These are phyloP conservation scores for Rostrohypoxylon terebratum DNA, from an alignment of 495 filamentous ascomycete species.

Conservation along the genomic window DNA sequence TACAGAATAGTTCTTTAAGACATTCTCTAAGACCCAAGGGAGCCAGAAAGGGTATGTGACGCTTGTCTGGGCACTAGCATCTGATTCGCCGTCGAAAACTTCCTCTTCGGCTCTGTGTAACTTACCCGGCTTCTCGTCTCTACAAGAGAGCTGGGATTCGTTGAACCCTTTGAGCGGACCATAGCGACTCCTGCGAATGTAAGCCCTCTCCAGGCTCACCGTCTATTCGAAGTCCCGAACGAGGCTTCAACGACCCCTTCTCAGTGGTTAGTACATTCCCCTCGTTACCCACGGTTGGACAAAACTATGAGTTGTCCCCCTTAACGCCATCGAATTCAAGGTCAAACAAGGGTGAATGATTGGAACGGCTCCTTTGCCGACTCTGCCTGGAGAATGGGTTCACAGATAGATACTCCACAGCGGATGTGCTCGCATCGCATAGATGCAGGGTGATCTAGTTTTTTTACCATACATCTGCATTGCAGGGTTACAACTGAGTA, in stretches of 20 bases:
- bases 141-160: conserved; percentile 30
- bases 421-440: conserved; percentile 49
- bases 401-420: conserved; percentile 45
- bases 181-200: conserved; percentile 27
- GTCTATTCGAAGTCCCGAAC: conserved; percentile 32
- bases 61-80: conserved; percentile 3
- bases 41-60: conserved; percentile 11
- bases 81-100: conserved; percentile 23
- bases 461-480: conserved; percentile 40
- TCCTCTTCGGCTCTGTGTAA: conserved; percentile 17
- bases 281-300: conserved; percentile 42
- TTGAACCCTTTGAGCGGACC: conserved; percentile 11
- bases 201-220: conserved; percentile 30
- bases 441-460: conserved; percentile 47
- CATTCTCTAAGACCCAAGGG: conserved; percentile 1
- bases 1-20: conserved; percentile 39
- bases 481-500: conserved; percentile 40
- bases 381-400: conserved; percentile 45
- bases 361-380: conserved; percentile 48
- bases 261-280: conserved; percentile 28
- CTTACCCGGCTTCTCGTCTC: conserved; percentile 23
- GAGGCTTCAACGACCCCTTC: conserved; percentile 37
- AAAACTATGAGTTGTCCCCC: conserved; percentile 46
- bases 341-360: conserved; percentile 42
- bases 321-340: conserved; percentile 41